These are phyloP conservation scores for Colletotrichum kahawae DNA, from an alignment of 2,329 filamentous ascomycete genomes.

Conservation along the genomic window DNA sequence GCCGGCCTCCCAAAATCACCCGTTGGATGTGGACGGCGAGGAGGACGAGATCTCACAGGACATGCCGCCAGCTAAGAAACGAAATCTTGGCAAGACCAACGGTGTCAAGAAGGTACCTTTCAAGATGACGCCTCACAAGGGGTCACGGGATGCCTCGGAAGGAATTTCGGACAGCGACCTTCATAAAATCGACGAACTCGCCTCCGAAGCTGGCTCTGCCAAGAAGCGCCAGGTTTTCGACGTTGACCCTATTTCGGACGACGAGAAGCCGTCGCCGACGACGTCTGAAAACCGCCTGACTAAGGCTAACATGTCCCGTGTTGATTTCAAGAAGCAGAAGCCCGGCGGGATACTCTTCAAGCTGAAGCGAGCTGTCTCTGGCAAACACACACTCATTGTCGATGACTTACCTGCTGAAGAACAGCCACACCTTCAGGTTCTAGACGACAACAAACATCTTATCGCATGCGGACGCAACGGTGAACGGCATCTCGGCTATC, in stretches of 20 bases:
- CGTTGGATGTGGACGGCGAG: background rate
- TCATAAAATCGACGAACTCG: background rate
- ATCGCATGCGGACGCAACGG: background rate
- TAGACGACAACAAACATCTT: background rate
- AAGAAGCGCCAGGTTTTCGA: background rate
- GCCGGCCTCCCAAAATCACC: background rate
- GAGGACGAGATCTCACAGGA: background rate
- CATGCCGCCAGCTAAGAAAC: background rate
- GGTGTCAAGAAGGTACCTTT: background rate
- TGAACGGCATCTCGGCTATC: background rate
- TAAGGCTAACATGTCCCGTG: background rate
- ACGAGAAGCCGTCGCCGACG: background rate
- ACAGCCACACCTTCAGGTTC: background rate
- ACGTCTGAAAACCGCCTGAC: background rate
- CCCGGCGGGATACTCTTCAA: background rate
- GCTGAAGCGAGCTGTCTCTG: background rate
- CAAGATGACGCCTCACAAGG: background rate
- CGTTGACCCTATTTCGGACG: background rate
- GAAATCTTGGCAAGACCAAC: background rate
- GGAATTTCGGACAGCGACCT: background rate
- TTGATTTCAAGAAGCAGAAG: background rate
- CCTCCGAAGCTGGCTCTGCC: background rate
- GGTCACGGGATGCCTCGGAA: background rate
- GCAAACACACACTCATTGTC: background rate
- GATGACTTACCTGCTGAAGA: background rate